Percentiles rank a stretch among this genome's conserved stretches.
Conservation (phyloP, 225 moss, liverwort and hornwort genomes). For the Climacium dendroides region DNA sequence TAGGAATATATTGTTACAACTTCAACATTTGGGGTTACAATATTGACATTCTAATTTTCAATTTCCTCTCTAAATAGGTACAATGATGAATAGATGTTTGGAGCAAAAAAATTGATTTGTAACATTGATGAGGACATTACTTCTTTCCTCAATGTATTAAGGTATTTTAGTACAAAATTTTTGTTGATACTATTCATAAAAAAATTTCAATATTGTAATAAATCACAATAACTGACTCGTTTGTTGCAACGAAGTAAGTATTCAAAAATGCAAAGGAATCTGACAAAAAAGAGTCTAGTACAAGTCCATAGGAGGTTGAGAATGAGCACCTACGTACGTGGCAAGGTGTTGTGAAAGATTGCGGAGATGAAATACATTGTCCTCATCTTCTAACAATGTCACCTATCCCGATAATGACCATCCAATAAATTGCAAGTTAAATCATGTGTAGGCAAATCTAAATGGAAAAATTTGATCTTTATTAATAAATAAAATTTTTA, state of each 20-base stretch:
- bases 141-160: not conserved
- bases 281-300: not conserved
- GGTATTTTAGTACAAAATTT: not conserved
- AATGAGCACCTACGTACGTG: slow-evolving; percentile 61
- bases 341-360: slow-evolving; percentile 91
- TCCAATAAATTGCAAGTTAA: not conserved
- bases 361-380: slow-evolving; percentile 53
- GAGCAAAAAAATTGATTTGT: not conserved
- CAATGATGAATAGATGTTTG: not conserved
- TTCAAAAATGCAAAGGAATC: not conserved
- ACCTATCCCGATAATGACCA: slow-evolving; percentile 17
- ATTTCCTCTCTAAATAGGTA: not conserved
- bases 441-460: not conserved
- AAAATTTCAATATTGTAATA: not conserved
- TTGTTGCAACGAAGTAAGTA: not conserved
- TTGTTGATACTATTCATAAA: not conserved
- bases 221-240: not conserved
- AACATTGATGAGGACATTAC: not conserved
- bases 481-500: not conserved
- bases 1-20: not conserved
- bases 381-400: slow-evolving; percentile 79
- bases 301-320: not conserved
- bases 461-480: not conserved
- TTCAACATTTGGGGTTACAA: not conserved
- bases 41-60: not conserved